A percentile compares a stretch with the other conserved stretches of the same genome.
Evolutionary conservation across 2,329 filamentous ascomycete genomes (phyloP).

Genomic region (Aspergillus persii): DNA sequence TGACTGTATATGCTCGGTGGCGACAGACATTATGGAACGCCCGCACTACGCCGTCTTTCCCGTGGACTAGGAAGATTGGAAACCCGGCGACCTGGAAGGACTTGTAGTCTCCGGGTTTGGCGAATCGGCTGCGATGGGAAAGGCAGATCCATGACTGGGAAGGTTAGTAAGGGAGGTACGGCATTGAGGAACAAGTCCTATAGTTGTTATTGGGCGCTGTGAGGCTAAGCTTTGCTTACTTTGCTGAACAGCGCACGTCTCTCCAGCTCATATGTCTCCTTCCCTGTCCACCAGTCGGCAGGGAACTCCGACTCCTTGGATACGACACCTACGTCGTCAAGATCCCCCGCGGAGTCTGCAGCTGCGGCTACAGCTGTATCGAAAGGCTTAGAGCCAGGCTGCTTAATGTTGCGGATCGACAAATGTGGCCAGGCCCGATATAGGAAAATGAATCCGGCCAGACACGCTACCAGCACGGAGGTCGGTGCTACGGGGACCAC

Average conservation of each 20-base stretch:
- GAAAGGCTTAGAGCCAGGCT: neutral
- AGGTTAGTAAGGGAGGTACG: neutral
- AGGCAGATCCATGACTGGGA: conserved; percentile 37
- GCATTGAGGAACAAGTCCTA: neutral
- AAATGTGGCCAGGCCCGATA: conserved; percentile 8
- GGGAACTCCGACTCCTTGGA: conserved; percentile 44
- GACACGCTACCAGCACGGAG: conserved; percentile 6
- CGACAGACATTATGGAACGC: conserved; percentile 64
- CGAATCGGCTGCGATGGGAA: conserved; percentile 45
- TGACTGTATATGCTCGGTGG: conserved; percentile 60
- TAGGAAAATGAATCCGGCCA: conserved; percentile 10
- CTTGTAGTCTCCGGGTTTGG: conserved; percentile 56
- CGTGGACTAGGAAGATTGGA: conserved; percentile 54
- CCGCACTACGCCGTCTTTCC: conserved; percentile 53
- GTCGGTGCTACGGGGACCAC: neutral
- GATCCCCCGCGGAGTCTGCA: neutral
- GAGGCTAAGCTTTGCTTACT: conserved; percentile 23
- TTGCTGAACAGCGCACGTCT: conserved; percentile 51
- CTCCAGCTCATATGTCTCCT: conserved; percentile 48
- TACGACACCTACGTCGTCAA: conserved; percentile 19
- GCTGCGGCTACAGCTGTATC: neutral
- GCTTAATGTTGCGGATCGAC: neutral
- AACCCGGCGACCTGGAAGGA: conserved; percentile 57
- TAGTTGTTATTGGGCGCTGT: neutral
- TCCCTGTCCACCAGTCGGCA: conserved; percentile 37